Evolutionary conservation across 139 green algal species (phyloP), one percentile per base, ranked within the genome.

Genomic region (Chlorella sp.): DNA sequence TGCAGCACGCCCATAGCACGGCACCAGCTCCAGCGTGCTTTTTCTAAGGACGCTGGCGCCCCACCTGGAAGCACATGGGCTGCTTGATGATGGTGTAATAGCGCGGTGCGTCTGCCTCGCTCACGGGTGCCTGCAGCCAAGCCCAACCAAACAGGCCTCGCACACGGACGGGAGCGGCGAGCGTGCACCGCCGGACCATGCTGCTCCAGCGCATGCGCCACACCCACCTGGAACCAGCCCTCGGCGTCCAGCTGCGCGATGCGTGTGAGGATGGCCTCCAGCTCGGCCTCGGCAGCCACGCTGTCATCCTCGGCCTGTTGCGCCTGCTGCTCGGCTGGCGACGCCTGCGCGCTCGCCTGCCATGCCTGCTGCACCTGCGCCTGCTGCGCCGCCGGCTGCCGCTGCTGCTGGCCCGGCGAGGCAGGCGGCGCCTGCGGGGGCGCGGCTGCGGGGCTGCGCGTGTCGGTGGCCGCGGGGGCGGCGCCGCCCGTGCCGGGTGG

Each of bases 21-120:
- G n/a, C n/a, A n/a, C n/a, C n/a, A n/a, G n/a, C n/a, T n/a, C n/a
- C n/a, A n/a, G n/a, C n/a, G n/a, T n/a, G n/a, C n/a, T n/a, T n/a
- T n/a, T n/a, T n/a, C n/a, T n/a, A n/a, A n/a, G n/a, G n/a, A n/a
- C n/a, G n/a, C n/a, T n/a, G n/a, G n/a, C n/a, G n/a, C n/a, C 67
- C 27, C 40, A 87, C 84, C 79, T 90, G 55, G 35, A 92, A 90
- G 73, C 81, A 90, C 88, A 94, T 92, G 23, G 89, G 89, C 23
- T 76, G 36, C 74, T 84, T 79, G 35, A 93, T 86, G 67, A 93
- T 74, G 21, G 73, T 74, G 74, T 76, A 78, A 67, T 88, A 90
- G 43, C 79, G 80, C 8, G 89, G 88, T 1, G 88, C 88, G 12
- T 88, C 69, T 8, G 27, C 58, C 38, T 90, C 82, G 0, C 38